Base-by-base conservation (phyloP, 1,139 yeast species). In the Geotrichum candidum region DNA sequence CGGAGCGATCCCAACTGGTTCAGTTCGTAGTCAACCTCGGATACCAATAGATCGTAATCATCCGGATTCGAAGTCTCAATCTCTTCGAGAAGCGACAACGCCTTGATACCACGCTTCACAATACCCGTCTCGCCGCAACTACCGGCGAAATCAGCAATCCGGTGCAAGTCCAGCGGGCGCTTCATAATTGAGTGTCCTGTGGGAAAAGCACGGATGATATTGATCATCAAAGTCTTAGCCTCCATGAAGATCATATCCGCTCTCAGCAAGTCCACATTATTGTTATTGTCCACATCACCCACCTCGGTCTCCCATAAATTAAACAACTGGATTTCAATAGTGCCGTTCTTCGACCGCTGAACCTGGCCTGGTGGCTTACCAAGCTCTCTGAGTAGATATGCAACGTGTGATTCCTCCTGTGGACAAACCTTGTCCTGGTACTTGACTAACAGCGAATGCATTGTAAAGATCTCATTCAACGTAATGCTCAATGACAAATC, bases 161-260 rank as follows among this genome's bases (percentile, higher is more conserved):
- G 62, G 46, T 68, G 64, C 51, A 76, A 65, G 57, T 74, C 69
- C 51, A 74, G 63, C n/a, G 77, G 77, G 25, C 69, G 62, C 5
- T 64, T 66, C 15, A 72, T 64, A 22, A 70, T 68, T 10, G 70
- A 66, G 56, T 71, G 73, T 9, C 70, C 71, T 0, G 72, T 67
- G 0, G 78, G 78, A 60, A 75, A 71, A 3, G 77, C 73, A 23
- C 78, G 71, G 33, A 76, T 72, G 33, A 76, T 74, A 60, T 76
- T 77, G 45, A 75, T 74, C 68, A 76, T 69, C 7, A 74, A 66
- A 7, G 78, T 68, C 65, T 76, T 76, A n/a, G 77, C 73, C 58
- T 76, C 78, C 74, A 74, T 73, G 60, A 75, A 75, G 9, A 74
- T 68, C 54, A 75, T 73, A 62, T 76, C 78, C 0, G 75, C 72